These are phyloP conservation scores for Steccherinum ochraceum DNA, from an alignment of 768 basidiomycete genomes.

Conservation along the genomic window DNA sequence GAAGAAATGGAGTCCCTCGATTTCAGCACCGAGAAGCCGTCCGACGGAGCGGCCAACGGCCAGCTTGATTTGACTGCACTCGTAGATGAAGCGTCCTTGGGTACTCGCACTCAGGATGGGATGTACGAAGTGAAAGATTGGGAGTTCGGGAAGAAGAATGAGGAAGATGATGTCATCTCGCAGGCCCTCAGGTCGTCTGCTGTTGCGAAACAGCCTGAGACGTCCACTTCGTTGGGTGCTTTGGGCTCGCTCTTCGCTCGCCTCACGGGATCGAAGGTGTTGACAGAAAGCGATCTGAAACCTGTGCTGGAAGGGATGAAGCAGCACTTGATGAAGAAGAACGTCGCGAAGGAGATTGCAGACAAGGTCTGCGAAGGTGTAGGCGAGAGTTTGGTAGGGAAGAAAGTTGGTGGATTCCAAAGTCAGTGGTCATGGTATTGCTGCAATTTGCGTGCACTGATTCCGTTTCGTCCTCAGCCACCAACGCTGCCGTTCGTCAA, in stretches of 20 bases:
- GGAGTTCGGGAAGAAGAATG: constrained; percentile 56
- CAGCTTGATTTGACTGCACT: constrained; percentile 46
- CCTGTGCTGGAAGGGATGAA: constrained; percentile 94
- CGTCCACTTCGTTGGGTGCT: constrained; percentile 48
- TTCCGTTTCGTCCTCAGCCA: constrained; percentile 42
- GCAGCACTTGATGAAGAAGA: constrained; percentile 97
- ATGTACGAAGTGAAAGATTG: constrained; percentile 77
- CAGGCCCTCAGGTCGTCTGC: constrained; percentile 40
- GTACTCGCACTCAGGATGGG: constrained; percentile 68
- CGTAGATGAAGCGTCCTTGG: constrained; percentile 69
- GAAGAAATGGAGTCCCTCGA: constrained; percentile 92
- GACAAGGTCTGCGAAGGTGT: constrained; percentile 94
- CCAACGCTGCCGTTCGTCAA: constrained; percentile 74
- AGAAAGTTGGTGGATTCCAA: constrained; percentile 85
- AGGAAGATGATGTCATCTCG: constrained; percentile 50
- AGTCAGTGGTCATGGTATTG: constrained; percentile 45
- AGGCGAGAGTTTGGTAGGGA: constrained; percentile 84
- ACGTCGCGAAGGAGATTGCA: constrained; percentile 93
- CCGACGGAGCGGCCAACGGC: constrained; percentile 26
- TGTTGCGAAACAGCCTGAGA: constrained; percentile 12
- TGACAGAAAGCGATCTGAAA: constrained; percentile 77
- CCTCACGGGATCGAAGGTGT: constrained; percentile 76
- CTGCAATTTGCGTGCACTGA: constrained; percentile 4
- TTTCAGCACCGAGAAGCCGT: constrained; percentile 61
- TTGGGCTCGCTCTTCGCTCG: constrained; percentile 80